Evolutionary conservation across 768 basidiomycete species (phyloP).

Genomic region (Pulveroboletus sp.): DNA sequence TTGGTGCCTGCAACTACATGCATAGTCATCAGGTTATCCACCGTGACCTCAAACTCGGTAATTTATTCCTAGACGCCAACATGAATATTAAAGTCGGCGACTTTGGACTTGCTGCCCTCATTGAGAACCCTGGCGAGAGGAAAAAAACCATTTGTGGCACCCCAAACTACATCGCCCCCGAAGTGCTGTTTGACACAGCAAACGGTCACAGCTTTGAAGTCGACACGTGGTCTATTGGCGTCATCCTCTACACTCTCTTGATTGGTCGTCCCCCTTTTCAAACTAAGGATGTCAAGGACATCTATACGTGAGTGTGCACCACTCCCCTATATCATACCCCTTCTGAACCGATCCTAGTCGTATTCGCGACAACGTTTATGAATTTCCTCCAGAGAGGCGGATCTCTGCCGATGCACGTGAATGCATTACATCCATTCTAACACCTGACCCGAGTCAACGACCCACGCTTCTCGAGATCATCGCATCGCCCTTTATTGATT

Average conservation of each 20-base stretch:
- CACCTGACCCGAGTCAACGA: constrained; percentile 74
- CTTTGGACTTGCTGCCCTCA: constrained; percentile 94
- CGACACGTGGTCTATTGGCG: constrained; percentile 96
- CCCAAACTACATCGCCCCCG: constrained; percentile 98
- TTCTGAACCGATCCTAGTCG: constrained; percentile 46
- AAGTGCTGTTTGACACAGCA: constrained; percentile 91
- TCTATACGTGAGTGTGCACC: constrained; percentile 70
- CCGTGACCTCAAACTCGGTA: constrained; percentile 94
- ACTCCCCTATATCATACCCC: background rate
- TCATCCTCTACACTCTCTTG: constrained; percentile 92
- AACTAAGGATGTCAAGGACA: constrained; percentile 94
- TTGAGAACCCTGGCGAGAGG: constrained; percentile 92
- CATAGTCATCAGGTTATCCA: constrained; percentile 96
- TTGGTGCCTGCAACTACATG: constrained; percentile 97
- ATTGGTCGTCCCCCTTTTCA: constrained; percentile 98
- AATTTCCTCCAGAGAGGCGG: constrained; percentile 75
- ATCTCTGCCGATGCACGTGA: constrained; percentile 70
- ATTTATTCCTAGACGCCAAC: constrained; percentile 83
- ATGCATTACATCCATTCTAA: constrained; percentile 81
- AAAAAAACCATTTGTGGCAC: constrained; percentile 99
- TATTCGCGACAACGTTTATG: constrained; percentile 90
- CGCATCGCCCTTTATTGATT: constrained; percentile 76
- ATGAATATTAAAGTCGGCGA: constrained; percentile 98
- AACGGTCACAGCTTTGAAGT: constrained; percentile 99
- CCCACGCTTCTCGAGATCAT: constrained; percentile 85